Evolutionary conservation across 257 asterid genomes (phyloP), one percentile per base, ranked within the genome.

Genomic region (Apocynum venetum): DNA sequence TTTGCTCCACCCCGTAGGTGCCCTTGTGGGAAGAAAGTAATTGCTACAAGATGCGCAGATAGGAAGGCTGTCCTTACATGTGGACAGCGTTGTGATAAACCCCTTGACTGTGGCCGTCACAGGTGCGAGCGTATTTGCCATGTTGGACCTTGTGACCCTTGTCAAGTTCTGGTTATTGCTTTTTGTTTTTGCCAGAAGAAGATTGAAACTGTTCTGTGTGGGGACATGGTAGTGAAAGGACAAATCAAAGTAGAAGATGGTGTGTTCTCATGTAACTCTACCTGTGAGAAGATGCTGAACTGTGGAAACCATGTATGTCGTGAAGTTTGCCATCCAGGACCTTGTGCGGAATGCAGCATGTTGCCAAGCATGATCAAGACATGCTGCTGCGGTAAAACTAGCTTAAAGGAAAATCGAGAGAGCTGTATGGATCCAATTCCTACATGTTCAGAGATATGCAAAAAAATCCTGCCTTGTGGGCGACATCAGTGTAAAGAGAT

Each of bases 21-120:
- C 71, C 99, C 99, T 49, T 96, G 99, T 84, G 95, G 97, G 65
- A 96, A 91, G 92, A 87, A 93, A 81, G 89, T 85, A 41, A 89
- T 96, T 51, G 86, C 96, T 71, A 93, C 97, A 31, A 89, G 99
- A 79, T 96, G 99, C 87, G 91, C 97, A 41, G 97, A 96, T 76
- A 88, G 96, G 52, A 91, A 82, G 81, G 85, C 94, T 69, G 96
- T 89, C 77, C 94, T 91, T 77, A 96, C 97, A 36, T 96, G 99
- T 83, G 96, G 98, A 68, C 92, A 89, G 84, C 82, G 8, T 73
- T 96, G 99, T 84, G 97, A 88, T 71, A 96, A 89, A 88, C 86
- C 89, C 86, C 98, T 91, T 76, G 87, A 84, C 66, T 96, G 99
- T 86, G 97, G 94, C 65, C 86, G 98, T 40, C 98, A 96, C 80